Evolutionary conservation across 1,139 yeast genomes (phyloP).

Genomic region (Pichia sp.): DNA sequence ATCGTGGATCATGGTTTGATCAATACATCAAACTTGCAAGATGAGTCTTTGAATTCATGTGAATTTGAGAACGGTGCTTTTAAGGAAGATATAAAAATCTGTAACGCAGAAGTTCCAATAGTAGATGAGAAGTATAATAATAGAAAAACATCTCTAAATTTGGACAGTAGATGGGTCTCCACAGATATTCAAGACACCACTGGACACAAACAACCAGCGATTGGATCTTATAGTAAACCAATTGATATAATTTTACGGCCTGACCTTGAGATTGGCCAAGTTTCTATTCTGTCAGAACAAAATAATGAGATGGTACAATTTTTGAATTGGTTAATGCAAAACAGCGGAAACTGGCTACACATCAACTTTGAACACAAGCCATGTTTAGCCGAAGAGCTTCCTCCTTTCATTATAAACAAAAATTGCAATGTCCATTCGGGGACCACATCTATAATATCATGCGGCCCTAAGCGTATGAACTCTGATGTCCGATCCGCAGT

Average conservation of each 20-base stretch:
- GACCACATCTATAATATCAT: conserved; percentile 26
- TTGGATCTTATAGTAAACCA: neutral
- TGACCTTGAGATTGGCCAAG: neutral
- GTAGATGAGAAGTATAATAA: neutral
- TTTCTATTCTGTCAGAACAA: conserved; percentile 2
- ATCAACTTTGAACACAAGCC: conserved; percentile 20
- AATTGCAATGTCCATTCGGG: conserved; percentile 5
- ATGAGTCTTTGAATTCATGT: neutral
- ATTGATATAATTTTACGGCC: neutral
- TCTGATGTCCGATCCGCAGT: conserved; percentile 26
- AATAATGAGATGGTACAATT: conserved; percentile 11
- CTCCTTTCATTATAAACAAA: conserved; percentile 11
- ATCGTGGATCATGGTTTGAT: neutral
- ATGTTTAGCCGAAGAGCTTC: conserved; percentile 15
- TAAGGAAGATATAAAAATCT: conserved; percentile 1
- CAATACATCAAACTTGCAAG: conserved; percentile 2
- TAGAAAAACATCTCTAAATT: neutral
- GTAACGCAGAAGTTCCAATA: neutral
- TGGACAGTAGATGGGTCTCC: neutral
- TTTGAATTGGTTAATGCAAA: conserved; percentile 12
- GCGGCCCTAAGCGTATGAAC: conserved; percentile 28
- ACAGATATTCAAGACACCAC: neutral
- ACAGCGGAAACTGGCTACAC: conserved; percentile 8
- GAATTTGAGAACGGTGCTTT: conserved; percentile 3
- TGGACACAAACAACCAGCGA: neutral